Conservation (phyloP, 768 basidiomycete genomes). For the Phallus indusiatus region DNA sequence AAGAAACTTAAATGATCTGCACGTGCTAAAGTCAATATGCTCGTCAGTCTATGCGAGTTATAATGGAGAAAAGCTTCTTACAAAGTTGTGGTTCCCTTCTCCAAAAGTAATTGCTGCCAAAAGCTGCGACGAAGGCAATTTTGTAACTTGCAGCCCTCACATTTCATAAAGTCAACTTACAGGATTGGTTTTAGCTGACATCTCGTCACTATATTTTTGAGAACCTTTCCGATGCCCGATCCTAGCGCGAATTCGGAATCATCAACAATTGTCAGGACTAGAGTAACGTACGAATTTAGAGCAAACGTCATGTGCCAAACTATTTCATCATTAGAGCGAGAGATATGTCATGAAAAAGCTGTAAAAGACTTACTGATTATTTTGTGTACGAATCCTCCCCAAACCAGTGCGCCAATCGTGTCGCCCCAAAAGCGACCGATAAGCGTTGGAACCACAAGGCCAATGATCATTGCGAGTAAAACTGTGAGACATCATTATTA, state of each 20-base stretch:
- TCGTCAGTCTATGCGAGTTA: not conserved
- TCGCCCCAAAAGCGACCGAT: slow-evolving; percentile 56
- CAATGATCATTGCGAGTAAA: slow-evolving; percentile 49
- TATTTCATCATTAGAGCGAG: slow-evolving; percentile 13
- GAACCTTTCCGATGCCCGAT: slow-evolving; percentile 76
- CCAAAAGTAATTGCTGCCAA: slow-evolving; percentile 64
- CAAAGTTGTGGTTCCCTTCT: slow-evolving; percentile 74
- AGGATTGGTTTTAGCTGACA: slow-evolving; percentile 65
- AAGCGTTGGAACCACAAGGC: slow-evolving; percentile 46
- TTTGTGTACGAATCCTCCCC: no score
- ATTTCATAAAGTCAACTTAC: slow-evolving; percentile 32
- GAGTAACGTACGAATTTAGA: slow-evolving; percentile 51
- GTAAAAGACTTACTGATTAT: slow-evolving; percentile 38
- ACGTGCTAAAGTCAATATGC: not conserved
- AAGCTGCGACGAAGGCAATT: slow-evolving; percentile 36
- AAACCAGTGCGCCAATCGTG: slow-evolving; percentile 44
- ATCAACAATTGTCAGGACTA: not conserved
- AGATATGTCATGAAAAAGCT: not conserved
- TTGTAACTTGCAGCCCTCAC: no score
- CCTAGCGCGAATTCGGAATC: slow-evolving; percentile 21
- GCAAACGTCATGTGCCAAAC: slow-evolving; percentile 69
- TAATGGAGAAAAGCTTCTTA: slow-evolving; percentile 25
- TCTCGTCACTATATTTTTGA: slow-evolving; percentile 76
- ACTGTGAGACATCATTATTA: slow-evolving; percentile 38
- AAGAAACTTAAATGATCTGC: no score